Percentiles rank a stretch among this genome's conserved stretches.
These are phyloP conservation scores for Penicillium sp. DNA, from an alignment of 2,329 filamentous ascomycete species.

Conservation along the genomic window DNA sequence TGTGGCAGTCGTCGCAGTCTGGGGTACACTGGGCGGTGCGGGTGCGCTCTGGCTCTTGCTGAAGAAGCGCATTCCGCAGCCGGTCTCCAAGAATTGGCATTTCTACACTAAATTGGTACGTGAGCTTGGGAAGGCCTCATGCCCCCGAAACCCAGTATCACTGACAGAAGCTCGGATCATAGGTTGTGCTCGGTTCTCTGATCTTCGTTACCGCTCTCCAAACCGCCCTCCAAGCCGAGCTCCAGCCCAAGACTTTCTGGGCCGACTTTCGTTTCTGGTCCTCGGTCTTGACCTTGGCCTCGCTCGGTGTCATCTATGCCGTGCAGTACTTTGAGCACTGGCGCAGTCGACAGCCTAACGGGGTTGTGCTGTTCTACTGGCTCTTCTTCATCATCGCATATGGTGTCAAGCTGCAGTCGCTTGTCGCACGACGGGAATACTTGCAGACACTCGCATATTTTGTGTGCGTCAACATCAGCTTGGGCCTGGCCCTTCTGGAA, in stretches of 20 bases:
- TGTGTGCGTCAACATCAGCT: slow-evolving; percentile 67
- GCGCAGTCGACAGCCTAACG: slow-evolving; percentile 78
- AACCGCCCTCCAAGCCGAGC: slow-evolving; percentile 70
- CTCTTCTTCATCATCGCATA: slow-evolving; percentile 76
- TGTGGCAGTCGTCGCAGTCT: slow-evolving; percentile 73
- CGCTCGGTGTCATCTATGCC: slow-evolving; percentile 69
- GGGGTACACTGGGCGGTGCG: slow-evolving; percentile 73
- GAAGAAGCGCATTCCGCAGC: slow-evolving; percentile 63
- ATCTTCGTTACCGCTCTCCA: slow-evolving; percentile 68
- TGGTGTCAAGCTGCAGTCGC: slow-evolving; percentile 78
- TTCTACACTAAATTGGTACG: slow-evolving; percentile 89
- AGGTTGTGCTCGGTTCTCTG: slow-evolving; percentile 65
- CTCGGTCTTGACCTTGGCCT: slow-evolving; percentile 67
- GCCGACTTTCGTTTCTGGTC: slow-evolving; percentile 86
- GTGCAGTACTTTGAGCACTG: slow-evolving; percentile 86
- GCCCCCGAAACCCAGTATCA: not conserved
- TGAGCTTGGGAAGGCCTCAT: slow-evolving; percentile 9
- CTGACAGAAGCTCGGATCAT: slow-evolving; percentile 7
- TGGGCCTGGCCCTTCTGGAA: slow-evolving; percentile 66
- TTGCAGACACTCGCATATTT: slow-evolving; percentile 69
- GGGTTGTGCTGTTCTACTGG: slow-evolving; percentile 89
- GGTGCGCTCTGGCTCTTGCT: slow-evolving; percentile 77
- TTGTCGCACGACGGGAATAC: slow-evolving; percentile 75
- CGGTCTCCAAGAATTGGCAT: slow-evolving; percentile 78
- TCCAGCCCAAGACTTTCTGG: slow-evolving; percentile 67